Percentiles rank a stretch among this genome's conserved stretches.
Evolutionary conservation across 345 rosid genomes (phyloP).

Genomic region (Salix dunnii): DNA sequence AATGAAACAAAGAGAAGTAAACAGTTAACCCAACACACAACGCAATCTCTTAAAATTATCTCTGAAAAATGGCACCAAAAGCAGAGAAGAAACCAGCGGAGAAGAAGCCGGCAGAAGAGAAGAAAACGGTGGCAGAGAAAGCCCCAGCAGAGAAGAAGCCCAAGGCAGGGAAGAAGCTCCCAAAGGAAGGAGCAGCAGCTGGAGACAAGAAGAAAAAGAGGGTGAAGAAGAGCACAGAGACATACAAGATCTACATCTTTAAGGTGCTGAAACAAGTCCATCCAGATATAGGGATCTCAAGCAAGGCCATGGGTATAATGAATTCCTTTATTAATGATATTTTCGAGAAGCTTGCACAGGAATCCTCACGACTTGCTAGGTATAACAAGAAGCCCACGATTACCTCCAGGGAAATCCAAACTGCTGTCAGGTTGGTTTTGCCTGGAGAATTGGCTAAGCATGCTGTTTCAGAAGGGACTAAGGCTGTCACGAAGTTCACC

Average conservation of each 20-base stretch:
- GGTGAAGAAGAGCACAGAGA: background rate
- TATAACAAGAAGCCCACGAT: background rate
- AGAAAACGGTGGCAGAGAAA: background rate
- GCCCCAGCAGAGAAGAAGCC: conserved; percentile 1
- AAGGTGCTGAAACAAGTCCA: background rate
- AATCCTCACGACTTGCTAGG: background rate
- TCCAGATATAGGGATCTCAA: background rate
- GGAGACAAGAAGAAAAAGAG: background rate
- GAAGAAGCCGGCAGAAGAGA: background rate
- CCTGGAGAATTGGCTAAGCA: background rate
- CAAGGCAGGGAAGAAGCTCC: background rate
- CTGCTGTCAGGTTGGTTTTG: background rate
- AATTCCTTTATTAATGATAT: background rate
- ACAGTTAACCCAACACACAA: background rate
- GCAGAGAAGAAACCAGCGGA: background rate
- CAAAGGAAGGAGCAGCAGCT: background rate
- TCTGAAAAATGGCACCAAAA: background rate
- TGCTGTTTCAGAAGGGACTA: background rate
- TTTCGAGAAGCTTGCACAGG: background rate
- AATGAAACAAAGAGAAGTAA: background rate
- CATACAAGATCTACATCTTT: background rate
- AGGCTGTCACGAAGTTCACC: background rate
- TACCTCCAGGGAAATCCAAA: background rate
- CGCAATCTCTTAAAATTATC: background rate
- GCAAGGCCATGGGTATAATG: background rate